Percentiles rank a stretch among this genome's conserved stretches.
phyloP scores from a whole-genome alignment of 164 flowering plant genomes.

The Nelumbo lutea region DNA sequence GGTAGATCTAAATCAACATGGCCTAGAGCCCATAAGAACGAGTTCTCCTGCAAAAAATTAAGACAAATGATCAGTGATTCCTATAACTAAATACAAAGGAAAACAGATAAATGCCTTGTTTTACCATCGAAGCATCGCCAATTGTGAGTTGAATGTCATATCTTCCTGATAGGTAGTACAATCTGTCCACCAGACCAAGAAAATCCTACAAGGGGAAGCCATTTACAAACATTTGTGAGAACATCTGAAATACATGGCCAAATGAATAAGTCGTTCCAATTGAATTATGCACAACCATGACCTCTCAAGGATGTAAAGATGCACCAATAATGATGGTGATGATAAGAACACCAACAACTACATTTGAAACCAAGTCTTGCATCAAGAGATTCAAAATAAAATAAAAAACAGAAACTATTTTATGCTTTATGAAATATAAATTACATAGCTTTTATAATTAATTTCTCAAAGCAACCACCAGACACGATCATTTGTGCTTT shows the following conservation, averaged over 20 bases:
- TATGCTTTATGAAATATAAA: no score
- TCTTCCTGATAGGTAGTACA: constrained; percentile 89
- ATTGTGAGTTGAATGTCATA: constrained; percentile 81
- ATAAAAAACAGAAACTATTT: neutral
- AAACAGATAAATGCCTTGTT: neutral
- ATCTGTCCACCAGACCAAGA: constrained; percentile 88
- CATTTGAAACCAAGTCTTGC: neutral
- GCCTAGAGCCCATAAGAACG: constrained; percentile 66
- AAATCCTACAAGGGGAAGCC: constrained; percentile 54
- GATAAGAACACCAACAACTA: neutral
- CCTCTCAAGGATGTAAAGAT: neutral
- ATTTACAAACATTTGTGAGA: neutral
- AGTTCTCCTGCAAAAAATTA: constrained; percentile 72
- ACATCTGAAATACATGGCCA: neutral
- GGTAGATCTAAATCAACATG: constrained; percentile 89
- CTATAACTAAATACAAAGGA: neutral
- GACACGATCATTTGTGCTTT: no score
- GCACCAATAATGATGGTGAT: neutral
- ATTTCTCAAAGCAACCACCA: no score
- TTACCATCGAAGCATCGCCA: constrained; percentile 96
- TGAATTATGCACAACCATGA: neutral
- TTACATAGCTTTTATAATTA: no score
- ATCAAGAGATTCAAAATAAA: neutral
- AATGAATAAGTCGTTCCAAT: neutral
- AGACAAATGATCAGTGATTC: constrained; percentile 3